These are phyloP conservation scores for Collybiopsis luxurians DNA, from an alignment of 768 basidiomycete species.

Conservation along the genomic window DNA sequence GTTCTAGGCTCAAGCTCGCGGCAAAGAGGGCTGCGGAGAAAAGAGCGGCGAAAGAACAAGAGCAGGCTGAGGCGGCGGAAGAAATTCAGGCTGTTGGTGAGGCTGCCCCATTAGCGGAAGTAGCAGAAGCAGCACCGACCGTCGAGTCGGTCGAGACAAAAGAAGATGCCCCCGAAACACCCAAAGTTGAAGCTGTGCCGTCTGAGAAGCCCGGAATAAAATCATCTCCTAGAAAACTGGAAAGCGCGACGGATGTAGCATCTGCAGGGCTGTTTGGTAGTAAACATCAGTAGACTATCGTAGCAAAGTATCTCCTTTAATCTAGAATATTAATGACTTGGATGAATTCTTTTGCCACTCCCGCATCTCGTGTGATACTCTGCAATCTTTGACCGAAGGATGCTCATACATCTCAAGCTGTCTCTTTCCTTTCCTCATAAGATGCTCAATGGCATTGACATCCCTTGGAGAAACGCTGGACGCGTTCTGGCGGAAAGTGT, in stretches of 20 bases:
- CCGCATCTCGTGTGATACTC: slow-evolving; percentile 68
- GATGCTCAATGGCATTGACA: slow-evolving; percentile 69
- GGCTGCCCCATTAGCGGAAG: slow-evolving; percentile 12
- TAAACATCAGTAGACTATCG: background rate
- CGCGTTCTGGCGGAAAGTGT: slow-evolving; percentile 67
- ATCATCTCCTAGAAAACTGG: background rate
- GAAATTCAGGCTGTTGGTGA: background rate
- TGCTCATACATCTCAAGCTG: slow-evolving; percentile 73
- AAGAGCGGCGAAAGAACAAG: background rate
- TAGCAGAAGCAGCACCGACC: slow-evolving; percentile 16
- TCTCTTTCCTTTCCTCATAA: slow-evolving; percentile 64
- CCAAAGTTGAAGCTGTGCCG: background rate
- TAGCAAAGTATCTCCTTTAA: background rate
- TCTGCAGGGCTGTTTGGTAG: slow-evolving; percentile 22
- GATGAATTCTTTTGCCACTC: slow-evolving; percentile 48
- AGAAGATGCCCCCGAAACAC: background rate
- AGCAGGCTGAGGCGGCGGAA: background rate
- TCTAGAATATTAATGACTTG: background rate
- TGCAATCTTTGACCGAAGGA: slow-evolving; percentile 67
- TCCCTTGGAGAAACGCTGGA: slow-evolving; percentile 59
- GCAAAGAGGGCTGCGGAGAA: slow-evolving; percentile 11
- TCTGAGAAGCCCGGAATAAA: background rate
- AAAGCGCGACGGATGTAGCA: slow-evolving; percentile 16
- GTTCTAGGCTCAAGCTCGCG: background rate
- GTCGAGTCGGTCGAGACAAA: background rate